Evolutionary conservation across 2,329 filamentous ascomycete genomes (phyloP).

Genomic region (Trichoderma arundinaceum): DNA sequence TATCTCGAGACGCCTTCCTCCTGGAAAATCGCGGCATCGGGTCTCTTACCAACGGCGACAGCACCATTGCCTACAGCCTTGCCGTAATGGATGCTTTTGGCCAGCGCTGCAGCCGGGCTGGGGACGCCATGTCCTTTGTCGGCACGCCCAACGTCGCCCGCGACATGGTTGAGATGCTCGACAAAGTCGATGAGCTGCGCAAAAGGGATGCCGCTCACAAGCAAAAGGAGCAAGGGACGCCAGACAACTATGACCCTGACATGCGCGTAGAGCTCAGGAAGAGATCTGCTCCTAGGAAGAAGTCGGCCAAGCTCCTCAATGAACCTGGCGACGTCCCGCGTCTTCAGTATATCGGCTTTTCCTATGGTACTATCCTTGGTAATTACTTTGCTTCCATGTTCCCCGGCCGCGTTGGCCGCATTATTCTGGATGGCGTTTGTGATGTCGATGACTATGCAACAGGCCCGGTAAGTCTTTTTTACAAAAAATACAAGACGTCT

Average conservation of each 20-base stretch:
- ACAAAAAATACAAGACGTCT: background rate
- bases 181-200: constrained; percentile 47
- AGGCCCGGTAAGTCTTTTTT: constrained; percentile 38
- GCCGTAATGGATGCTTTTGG: constrained; percentile 40
- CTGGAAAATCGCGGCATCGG: constrained; percentile 45
- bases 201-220: constrained; percentile 27
- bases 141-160: constrained; percentile 48
- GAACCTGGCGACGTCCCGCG: constrained; percentile 29
- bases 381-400: constrained; percentile 47
- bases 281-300: constrained; percentile 23
- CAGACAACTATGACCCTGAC: background rate
- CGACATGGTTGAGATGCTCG: constrained; percentile 54
- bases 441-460: constrained; percentile 47
- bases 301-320: background rate
- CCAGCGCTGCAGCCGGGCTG: constrained; percentile 39
- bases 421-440: constrained; percentile 50
- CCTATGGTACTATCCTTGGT: constrained; percentile 50
- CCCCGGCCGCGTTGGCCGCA: constrained; percentile 46
- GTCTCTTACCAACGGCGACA: constrained; percentile 34
- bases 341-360: constrained; percentile 58
- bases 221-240: background rate
- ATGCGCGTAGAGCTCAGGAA: constrained; percentile 31
- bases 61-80: constrained; percentile 39
- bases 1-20: constrained; percentile 41
- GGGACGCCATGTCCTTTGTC: constrained; percentile 44